Evolutionary conservation across 2,329 filamentous ascomycete species (phyloP), one percentile per base, ranked within the genome.

Genomic region (Beauveria asiatica): DNA sequence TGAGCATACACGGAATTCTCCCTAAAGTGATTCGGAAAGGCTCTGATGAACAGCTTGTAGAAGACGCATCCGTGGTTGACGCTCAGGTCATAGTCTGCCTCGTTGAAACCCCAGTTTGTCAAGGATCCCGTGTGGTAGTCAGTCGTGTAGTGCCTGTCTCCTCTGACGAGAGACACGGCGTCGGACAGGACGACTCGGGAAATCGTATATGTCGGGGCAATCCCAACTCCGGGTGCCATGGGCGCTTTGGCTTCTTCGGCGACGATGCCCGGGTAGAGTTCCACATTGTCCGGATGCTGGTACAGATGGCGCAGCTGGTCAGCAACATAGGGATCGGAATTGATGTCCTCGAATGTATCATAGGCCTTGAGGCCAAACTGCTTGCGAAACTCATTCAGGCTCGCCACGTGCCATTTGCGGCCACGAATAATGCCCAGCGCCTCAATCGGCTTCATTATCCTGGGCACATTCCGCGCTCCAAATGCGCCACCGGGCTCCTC

Each of bases 61-160:
- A 93, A 89, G 13, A 92, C 84, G 65, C 88, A 91, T 51, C 91
- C 90, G 69, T 94, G 86, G 72, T 94, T 89, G 64, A 93, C 74
- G 61, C 81, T 83, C 23, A 86, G 74, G 65, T 95, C 89, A 60
- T 87, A 90, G 21, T 88, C 80, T 3, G 83, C 87, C 69, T 91
- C 87, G 59, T 84, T 83, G 75, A 83, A 93, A 21, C 90, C 90
- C 90, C 90, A 96, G 73, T 90, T 92, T 1, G 90, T 95, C 51
- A 95, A 74, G 65, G 85, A 84, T 9, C 84, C 82, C 0, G 90
- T 83, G 65, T 86, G 84, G 70, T 88, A 92, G 71, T 93, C 89
- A n/a, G 73, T 78, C 0, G 89, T 92, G 75, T 92, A 92, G 75
- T 90, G 87, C 21, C 90, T 78, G 68, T 94, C 90, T 39, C 88